These are phyloP conservation scores for Rachicladosporium sp. DNA, from an alignment of 2,329 filamentous ascomycete genomes.

Conservation along the genomic window DNA sequence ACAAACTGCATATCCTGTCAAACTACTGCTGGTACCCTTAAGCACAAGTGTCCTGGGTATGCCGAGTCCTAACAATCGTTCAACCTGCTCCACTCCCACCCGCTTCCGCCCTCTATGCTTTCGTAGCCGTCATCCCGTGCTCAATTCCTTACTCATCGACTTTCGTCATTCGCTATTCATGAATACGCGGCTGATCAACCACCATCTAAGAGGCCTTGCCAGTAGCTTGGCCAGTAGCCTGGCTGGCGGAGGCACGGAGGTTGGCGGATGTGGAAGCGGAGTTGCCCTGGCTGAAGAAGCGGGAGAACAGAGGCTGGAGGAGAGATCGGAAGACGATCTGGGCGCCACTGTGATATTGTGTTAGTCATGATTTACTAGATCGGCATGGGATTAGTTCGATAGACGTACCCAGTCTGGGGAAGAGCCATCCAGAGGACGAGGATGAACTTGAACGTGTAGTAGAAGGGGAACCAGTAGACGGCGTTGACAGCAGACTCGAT, in stretches of 20 bases:
- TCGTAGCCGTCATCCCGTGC: no score
- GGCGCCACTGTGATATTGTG: constrained; percentile 55
- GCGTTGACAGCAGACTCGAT: constrained; percentile 72
- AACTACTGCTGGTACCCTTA: no score
- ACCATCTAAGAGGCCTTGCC: no score
- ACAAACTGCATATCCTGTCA: no score
- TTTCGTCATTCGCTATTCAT: no score
- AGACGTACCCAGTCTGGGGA: constrained; percentile 74
- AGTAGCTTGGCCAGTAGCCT: constrained; percentile 33
- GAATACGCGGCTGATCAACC: no score
- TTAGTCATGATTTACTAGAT: constrained; percentile 4
- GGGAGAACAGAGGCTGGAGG: constrained; percentile 78
- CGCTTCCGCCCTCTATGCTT: no score
- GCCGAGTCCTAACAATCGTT: no score
- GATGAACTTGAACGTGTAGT: constrained; percentile 99
- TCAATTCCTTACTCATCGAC: no score
- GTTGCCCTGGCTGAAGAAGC: constrained; percentile 69
- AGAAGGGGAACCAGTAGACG: constrained; percentile 94
- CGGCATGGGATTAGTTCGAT: background rate
- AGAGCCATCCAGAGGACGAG: constrained; percentile 96
- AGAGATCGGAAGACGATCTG: constrained; percentile 95
- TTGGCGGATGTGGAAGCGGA: constrained; percentile 54
- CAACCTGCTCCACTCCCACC: no score
- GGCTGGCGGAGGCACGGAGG: constrained; percentile 78
- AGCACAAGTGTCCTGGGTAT: no score